These are phyloP conservation scores for Paspalum vaginatum DNA, from an alignment of 176 grass and related monocot species.

Conservation along the genomic window DNA sequence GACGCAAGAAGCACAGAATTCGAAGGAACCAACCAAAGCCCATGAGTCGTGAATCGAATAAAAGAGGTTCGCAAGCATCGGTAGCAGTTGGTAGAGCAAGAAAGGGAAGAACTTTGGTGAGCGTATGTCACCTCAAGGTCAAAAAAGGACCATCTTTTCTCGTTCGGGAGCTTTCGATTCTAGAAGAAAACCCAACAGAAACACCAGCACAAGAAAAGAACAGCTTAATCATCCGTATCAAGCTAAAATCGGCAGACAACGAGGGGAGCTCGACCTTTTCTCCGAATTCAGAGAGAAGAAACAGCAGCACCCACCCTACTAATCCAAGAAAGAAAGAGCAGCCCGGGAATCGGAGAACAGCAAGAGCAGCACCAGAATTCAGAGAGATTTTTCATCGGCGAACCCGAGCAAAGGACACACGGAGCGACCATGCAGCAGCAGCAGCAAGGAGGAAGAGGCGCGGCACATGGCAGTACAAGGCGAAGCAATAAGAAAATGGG, in stretches of 20 bases:
- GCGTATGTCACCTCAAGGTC: conserved; percentile 23
- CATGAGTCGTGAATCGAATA: conserved; percentile 8
- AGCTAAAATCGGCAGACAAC: conserved; percentile 4
- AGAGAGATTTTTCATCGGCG: conserved; percentile 5
- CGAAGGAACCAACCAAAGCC: neutral
- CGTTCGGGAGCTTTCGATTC: conserved; percentile 22
- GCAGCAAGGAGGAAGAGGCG: neutral
- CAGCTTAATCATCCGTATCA: neutral
- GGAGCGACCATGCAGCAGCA: neutral
- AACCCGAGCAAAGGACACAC: conserved; percentile 12
- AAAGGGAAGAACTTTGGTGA: conserved; percentile 37
- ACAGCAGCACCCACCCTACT: neutral
- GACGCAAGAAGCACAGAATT: conserved; percentile 29
- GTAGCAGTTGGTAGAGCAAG: neutral
- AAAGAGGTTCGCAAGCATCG: conserved; percentile 6
- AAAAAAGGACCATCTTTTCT: conserved; percentile 41
- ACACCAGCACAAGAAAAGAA: neutral
- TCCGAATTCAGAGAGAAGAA: conserved; percentile 28
- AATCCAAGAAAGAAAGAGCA: conserved; percentile 19
- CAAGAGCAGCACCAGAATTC: conserved; percentile 35
- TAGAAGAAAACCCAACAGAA: conserved; percentile 10
- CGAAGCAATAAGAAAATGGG: conserved; percentile 53
- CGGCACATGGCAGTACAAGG: conserved; percentile 25
- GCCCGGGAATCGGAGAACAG: conserved; percentile 2
- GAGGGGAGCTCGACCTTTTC: conserved; percentile 15